Base-by-base conservation (phyloP, 2,329 filamentous ascomycete species). In the Lecanosticta acicola region DNA sequence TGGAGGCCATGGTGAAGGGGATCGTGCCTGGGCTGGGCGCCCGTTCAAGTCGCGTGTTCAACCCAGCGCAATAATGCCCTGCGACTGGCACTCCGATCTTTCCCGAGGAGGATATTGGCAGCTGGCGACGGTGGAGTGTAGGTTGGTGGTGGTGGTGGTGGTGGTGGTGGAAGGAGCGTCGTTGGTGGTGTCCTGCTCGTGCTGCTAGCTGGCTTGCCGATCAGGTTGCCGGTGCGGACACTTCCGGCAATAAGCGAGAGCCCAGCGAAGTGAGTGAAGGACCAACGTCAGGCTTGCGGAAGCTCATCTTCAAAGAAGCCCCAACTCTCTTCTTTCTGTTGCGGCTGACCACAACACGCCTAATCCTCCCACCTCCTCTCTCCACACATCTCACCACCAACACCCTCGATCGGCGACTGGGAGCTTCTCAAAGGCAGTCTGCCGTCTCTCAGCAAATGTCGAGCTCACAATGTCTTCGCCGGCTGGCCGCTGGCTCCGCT, bases 381-480 rank as follows among this genome's bases (percentile, higher is more conserved):
- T 42, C 41, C 32, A 35, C 35, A 42, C 41, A 45, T 47, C 35
- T 21, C 43, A 21, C 29, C 29, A 45, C 37, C 39, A 37, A 32
- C 44, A 34, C 20, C 11, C 24, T 35, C 39, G 38, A 39, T 43
- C 32, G 36, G 17, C 32, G 32, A 39, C 47, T 50, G 58, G 45
- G 55, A 57, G 55, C 58, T 54, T n/a, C 37, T 50, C 50, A 53
- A 56, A 55, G 54, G 51, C 56, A 51, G 39, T 37, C 43, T 55
- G 55, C 57, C 58, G 53, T 55, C 56, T 59, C 49, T 57, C 44
- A 32, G 42, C 38, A 49, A 59, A 66, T 67, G 64, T 63, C 62
- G 56, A 64, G 62, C 59, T 63, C 63, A 46, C 63, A 65, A 59
- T 66, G 63, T 51, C 56, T 67, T 41, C 62, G 63, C 59, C 59